A percentile compares a stretch with the other conserved stretches of the same genome.
These are phyloP conservation scores for Populus nigra DNA, from an alignment of 345 rosid genomes.

Conservation along the genomic window DNA sequence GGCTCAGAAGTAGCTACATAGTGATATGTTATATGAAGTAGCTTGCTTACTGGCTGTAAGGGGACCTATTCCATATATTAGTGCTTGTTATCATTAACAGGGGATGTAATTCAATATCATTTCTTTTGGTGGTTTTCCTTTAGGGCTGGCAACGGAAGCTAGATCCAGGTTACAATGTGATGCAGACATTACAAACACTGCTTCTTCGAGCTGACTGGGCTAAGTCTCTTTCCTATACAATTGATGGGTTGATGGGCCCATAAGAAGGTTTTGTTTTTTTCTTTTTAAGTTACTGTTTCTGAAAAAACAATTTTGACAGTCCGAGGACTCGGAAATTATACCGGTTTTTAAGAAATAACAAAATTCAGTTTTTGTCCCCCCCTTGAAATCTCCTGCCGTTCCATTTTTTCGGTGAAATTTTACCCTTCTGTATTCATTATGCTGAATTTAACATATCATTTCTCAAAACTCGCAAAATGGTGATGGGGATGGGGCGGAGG, in stretches of 20 bases:
- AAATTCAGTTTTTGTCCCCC: slow-evolving; percentile 3
- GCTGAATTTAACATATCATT: background rate
- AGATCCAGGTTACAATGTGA: slow-evolving; percentile 82
- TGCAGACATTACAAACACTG: slow-evolving; percentile 74
- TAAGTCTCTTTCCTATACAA: slow-evolving; percentile 83
- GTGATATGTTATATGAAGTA: no score
- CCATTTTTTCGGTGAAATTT: slow-evolving; percentile 13
- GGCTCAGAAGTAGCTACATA: no score
- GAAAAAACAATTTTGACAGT: slow-evolving; percentile 39
- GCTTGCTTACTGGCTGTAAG: no score
- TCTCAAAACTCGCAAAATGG: background rate
- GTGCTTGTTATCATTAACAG: background rate
- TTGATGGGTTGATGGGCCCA: slow-evolving; percentile 97
- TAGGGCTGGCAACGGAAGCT: slow-evolving; percentile 99
- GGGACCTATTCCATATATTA: background rate
- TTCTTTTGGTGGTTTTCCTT: slow-evolving; percentile 5
- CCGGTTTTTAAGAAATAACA: slow-evolving; percentile 24
- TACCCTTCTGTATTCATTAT: slow-evolving; percentile 22
- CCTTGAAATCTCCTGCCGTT: slow-evolving; percentile 2
- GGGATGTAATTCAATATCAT: background rate
- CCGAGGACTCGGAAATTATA: slow-evolving; percentile 27
- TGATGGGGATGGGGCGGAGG: background rate
- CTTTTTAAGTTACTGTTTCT: slow-evolving; percentile 13
- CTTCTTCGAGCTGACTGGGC: slow-evolving; percentile 90
- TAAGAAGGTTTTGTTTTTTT: slow-evolving; percentile 25